These are phyloP conservation scores for Nothophytophthora sp. DNA, from an alignment of 352 stramenopile genomes.

Conservation along the genomic window DNA sequence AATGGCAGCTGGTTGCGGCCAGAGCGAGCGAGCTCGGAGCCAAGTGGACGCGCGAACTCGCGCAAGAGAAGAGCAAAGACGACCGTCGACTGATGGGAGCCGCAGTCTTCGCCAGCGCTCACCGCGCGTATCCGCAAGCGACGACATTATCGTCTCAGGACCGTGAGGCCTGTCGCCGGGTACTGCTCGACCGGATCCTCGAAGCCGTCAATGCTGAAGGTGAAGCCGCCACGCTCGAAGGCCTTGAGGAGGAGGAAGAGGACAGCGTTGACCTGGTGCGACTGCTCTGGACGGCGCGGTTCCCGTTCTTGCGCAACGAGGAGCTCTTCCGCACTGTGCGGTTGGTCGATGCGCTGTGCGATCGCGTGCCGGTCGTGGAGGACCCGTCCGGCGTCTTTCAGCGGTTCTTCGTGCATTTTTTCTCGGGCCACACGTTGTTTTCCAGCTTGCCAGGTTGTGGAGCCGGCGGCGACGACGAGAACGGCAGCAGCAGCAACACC, in stretches of 20 bases:
- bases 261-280: constrained; percentile 2
- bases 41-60: constrained; percentile 17
- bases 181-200: constrained; percentile 2
- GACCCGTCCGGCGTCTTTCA: constrained; percentile 44
- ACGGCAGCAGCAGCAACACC: constrained; percentile 7
- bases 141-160: background rate
- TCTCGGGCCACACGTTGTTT: constrained; percentile 44
- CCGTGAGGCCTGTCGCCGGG: background rate
- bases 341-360: constrained; percentile 28
- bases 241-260: background rate
- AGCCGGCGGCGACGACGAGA: constrained; percentile 12
- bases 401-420: constrained; percentile 47
- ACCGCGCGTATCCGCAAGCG: constrained; percentile 6
- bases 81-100: constrained; percentile 1
- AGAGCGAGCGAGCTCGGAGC: constrained; percentile 4
- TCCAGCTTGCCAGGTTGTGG: constrained; percentile 15
- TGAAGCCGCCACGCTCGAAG: background rate
- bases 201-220: background rate
- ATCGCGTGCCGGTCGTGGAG: constrained; percentile 46
- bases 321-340: constrained; percentile 13
- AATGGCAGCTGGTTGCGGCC: constrained; percentile 15
- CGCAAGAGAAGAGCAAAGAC: constrained; percentile 4
- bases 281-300: constrained; percentile 40
- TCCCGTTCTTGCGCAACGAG: constrained; percentile 32
- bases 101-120: constrained; percentile 3